Evolutionary conservation across 2,329 filamentous ascomycete genomes (phyloP).

Genomic region (Dactylonectria macrodidyma): DNA sequence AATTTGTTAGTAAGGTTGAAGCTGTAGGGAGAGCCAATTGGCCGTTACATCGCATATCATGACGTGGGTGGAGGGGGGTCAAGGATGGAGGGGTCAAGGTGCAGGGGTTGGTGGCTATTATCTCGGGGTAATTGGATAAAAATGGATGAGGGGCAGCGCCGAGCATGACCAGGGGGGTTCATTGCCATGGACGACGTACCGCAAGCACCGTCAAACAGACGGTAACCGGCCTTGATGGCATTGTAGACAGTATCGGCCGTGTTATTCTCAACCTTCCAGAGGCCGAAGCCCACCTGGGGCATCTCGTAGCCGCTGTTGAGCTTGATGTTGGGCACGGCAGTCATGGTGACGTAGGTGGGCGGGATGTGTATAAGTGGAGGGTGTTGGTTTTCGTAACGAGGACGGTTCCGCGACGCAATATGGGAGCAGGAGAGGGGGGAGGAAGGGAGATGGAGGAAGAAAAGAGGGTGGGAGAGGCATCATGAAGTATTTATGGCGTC

Average conservation of each 20-base stretch:
- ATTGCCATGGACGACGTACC: slow-evolving; percentile 58
- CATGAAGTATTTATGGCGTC: slow-evolving; percentile 32
- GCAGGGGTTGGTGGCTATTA: slow-evolving; percentile 47
- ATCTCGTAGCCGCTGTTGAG: slow-evolving; percentile 77
- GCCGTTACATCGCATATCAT: not conserved
- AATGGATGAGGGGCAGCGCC: slow-evolving; percentile 19
- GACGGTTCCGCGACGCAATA: slow-evolving; percentile 8
- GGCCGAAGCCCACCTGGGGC: slow-evolving; percentile 83
- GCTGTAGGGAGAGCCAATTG: not conserved
- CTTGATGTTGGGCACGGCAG: slow-evolving; percentile 66
- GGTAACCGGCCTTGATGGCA: slow-evolving; percentile 75
- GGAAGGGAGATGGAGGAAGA: slow-evolving; percentile 17
- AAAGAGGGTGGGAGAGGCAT: slow-evolving; percentile 14
- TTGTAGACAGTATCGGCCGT: slow-evolving; percentile 85
- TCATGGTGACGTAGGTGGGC: slow-evolving; percentile 49
- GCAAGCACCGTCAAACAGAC: slow-evolving; percentile 72
- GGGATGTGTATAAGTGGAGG: slow-evolving; percentile 19
- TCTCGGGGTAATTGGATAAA: slow-evolving; percentile 43
- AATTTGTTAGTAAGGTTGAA: not conserved
- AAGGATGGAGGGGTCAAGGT: slow-evolving; percentile 36
- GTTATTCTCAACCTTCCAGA: slow-evolving; percentile 87
- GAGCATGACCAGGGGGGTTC: slow-evolving; percentile 10
- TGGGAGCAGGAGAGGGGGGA: slow-evolving; percentile 20
- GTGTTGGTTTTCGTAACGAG: slow-evolving; percentile 8
- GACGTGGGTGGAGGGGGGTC: slow-evolving; percentile 40